Percentiles rank a stretch among this genome's conserved stretches.
Conservation (phyloP, 129 eudicot genomes). For the Centrapalus pauciflorus region DNA sequence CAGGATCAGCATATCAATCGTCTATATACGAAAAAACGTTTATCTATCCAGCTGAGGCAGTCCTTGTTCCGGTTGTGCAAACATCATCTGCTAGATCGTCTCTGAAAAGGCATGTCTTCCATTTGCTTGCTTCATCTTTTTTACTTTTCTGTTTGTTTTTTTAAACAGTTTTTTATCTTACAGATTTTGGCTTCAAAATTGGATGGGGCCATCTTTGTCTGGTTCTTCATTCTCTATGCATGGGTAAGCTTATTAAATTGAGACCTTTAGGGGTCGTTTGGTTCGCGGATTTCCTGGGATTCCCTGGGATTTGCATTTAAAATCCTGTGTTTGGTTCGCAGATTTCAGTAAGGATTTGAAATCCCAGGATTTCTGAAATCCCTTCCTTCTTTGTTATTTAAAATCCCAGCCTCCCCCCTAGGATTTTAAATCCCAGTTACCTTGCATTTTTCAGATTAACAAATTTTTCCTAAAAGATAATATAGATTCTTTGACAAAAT, state of each 20-base stretch:
- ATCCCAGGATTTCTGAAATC: too few species aligned
- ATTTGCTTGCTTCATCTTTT: constrained; percentile 3
- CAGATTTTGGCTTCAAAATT: constrained; percentile 97
- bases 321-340: too few species aligned
- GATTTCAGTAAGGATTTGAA: too few species aligned
- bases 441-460: too few species aligned
- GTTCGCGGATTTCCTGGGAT: too few species aligned
- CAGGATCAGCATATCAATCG: constrained; percentile 24
- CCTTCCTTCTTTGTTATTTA: too few species aligned
- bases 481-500: too few species aligned
- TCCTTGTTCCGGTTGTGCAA: constrained; percentile 90
- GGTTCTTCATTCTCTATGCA: constrained; percentile 68
- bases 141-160: neutral
- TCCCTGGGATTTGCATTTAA: too few species aligned
- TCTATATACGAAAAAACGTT: constrained; percentile 56
- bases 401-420: too few species aligned
- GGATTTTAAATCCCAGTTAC: too few species aligned
- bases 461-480: too few species aligned
- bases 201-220: constrained; percentile 86
- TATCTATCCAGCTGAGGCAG: constrained; percentile 89
- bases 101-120: constrained; percentile 54
- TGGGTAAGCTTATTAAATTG: constrained; percentile 45
- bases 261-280: neutral
- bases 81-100: constrained; percentile 82
- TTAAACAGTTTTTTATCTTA: constrained; percentile 4